A percentile compares a stretch with the other conserved stretches of the same genome.
phyloP scores from a whole-genome alignment of 176 grass and related monocot genomes.

The Raddia guianensis region DNA sequence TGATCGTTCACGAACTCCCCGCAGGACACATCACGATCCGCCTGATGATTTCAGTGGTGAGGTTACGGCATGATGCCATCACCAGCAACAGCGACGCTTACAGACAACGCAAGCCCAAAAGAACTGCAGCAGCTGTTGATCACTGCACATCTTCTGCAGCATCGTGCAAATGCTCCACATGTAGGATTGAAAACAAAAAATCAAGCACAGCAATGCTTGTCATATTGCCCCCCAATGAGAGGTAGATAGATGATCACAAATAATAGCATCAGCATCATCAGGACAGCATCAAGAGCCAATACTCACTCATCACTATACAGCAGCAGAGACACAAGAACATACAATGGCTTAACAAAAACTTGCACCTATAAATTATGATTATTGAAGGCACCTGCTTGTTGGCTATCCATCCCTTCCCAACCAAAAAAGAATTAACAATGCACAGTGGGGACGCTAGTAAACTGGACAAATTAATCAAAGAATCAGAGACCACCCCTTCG shows the following conservation, averaged over 20 bases:
- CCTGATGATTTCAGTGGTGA: conserved; percentile 5
- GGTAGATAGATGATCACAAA: background rate
- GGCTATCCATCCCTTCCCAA: conserved; percentile 38
- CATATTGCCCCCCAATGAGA: conserved; percentile 11
- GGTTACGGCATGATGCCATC: background rate
- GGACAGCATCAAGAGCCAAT: conserved; percentile 40
- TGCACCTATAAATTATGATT: conserved; percentile 52
- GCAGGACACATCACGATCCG: background rate
- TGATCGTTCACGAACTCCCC: background rate
- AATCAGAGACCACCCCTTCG: conserved; percentile 53
- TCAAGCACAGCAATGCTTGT: conserved; percentile 44
- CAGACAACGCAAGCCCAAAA: conserved; percentile 10
- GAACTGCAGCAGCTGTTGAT: background rate
- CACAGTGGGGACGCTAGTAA: conserved; percentile 36
- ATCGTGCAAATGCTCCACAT: background rate
- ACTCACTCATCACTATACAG: conserved; percentile 51
- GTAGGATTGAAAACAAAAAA: conserved; percentile 1
- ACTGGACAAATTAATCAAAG: conserved; percentile 85
- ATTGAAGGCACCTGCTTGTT: conserved; percentile 46
- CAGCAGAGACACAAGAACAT: conserved; percentile 50
- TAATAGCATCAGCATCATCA: background rate
- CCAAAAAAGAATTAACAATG: conserved; percentile 47
- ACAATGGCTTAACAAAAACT: conserved; percentile 40
- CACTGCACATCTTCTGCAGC: background rate
- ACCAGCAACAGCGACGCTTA: conserved; percentile 3